phyloP scores from a whole-genome alignment of 257 asterid genomes.

The Striga asiatica region DNA sequence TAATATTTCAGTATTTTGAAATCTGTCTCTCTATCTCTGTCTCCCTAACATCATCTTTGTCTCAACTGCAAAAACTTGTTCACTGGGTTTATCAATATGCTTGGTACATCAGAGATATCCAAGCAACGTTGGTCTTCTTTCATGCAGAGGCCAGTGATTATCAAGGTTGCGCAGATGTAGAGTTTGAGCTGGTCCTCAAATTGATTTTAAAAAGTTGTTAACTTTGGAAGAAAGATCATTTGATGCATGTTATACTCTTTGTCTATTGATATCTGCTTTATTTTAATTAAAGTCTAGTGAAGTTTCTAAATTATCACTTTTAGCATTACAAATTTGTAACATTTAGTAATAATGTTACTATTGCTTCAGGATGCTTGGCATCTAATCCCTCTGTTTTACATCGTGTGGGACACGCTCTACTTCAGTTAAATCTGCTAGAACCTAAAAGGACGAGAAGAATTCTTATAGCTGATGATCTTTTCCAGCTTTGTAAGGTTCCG shows the following conservation, averaged over 20 bases:
- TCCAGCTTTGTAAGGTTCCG: constrained; percentile 78
- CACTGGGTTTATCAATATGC: no score
- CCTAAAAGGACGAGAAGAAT: constrained; percentile 60
- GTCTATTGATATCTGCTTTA: neutral
- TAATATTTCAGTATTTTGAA: constrained; percentile 7
- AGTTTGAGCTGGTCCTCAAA: neutral
- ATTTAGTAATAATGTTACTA: constrained; percentile 6
- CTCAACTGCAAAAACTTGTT: neutral
- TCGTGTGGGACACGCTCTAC: constrained; percentile 77
- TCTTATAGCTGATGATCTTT: constrained; percentile 89
- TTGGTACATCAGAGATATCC: neutral
- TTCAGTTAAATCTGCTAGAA: constrained; percentile 50
- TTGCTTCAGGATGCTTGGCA: constrained; percentile 70
- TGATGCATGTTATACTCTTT: neutral
- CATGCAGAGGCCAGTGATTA: neutral
- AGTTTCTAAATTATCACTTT: neutral
- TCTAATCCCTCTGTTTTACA: constrained; percentile 73
- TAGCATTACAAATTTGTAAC: neutral
- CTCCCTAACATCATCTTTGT: neutral
- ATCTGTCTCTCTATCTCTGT: neutral
- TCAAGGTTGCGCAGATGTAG: neutral
- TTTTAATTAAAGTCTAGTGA: neutral
- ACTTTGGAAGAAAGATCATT: neutral
- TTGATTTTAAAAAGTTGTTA: neutral
- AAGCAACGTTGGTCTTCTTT: neutral